These are phyloP conservation scores for Huntiella abstrusa DNA, from an alignment of 2,329 filamentous ascomycete species.

Conservation along the genomic window DNA sequence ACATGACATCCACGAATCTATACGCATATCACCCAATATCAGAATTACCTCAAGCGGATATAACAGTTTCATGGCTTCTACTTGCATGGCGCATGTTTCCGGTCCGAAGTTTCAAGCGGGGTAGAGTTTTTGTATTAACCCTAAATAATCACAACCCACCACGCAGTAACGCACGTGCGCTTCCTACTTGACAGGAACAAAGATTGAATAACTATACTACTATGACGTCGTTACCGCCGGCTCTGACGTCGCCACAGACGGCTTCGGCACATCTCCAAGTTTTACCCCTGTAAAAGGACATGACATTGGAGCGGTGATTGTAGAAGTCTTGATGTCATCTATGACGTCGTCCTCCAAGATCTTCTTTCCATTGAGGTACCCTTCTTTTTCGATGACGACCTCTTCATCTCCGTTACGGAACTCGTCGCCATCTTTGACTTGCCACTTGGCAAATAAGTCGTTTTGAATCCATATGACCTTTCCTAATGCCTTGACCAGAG, in stretches of 20 bases:
- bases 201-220: too few species aligned
- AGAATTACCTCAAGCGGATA: too few species aligned
- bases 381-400: constrained; percentile 38
- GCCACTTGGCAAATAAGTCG: constrained; percentile 67
- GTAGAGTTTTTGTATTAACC: too few species aligned
- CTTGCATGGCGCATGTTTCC: too few species aligned
- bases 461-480: constrained; percentile 85
- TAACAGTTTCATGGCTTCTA: too few species aligned
- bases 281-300: constrained; percentile 26
- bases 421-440: constrained; percentile 51
- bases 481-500: constrained; percentile 53
- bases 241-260: constrained; percentile 13
- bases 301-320: constrained; percentile 27
- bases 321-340: constrained; percentile 23
- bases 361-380: constrained; percentile 44
- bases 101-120: too few species aligned
- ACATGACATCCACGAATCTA: too few species aligned
- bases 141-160: too few species aligned
- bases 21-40: too few species aligned
- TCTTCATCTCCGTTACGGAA: constrained; percentile 27
- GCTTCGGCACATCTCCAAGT: constrained; percentile 17
- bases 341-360: constrained; percentile 27
- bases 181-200: too few species aligned
- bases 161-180: too few species aligned
- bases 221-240: constrained; percentile 11